phyloP scores from a whole-genome alignment of 2,329 filamentous ascomycete genomes.

The Pestalotiopsis fici region DNA sequence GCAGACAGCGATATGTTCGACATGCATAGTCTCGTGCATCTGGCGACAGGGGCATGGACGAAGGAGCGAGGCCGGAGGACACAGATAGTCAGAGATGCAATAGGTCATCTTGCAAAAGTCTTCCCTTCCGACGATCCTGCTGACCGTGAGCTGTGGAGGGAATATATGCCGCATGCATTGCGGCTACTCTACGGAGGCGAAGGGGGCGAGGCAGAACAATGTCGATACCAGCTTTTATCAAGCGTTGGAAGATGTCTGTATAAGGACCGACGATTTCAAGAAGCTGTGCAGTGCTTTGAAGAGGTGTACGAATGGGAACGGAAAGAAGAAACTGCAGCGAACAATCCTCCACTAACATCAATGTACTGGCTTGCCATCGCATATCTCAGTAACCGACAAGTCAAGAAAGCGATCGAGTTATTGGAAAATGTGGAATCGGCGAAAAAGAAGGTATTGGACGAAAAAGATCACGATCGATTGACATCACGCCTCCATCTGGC shows the following conservation, averaged over 20 bases:
- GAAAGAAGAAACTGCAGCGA: background rate
- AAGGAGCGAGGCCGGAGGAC: conserved; percentile 11
- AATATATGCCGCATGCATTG: conserved; percentile 28
- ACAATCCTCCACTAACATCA: background rate
- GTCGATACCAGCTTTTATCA: conserved; percentile 16
- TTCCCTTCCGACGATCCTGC: conserved; percentile 11
- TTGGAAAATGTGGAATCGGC: conserved; percentile 8
- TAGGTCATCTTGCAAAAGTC: background rate
- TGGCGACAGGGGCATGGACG: conserved; percentile 31
- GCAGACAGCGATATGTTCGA: conserved; percentile 27
- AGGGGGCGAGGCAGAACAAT: conserved; percentile 15
- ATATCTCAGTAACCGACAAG: background rate
- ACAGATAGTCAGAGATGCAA: conserved; percentile 5
- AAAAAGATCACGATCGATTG: conserved; percentile 1
- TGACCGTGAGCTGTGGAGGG: conserved; percentile 22
- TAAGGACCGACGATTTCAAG: conserved; percentile 18
- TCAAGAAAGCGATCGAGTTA: conserved; percentile 12
- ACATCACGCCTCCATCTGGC: background rate
- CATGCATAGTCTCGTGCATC: conserved; percentile 38
- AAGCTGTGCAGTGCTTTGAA: conserved; percentile 15
- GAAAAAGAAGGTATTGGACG: background rate
- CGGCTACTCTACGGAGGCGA: conserved; percentile 19
- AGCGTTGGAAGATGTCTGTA: conserved; percentile 21
- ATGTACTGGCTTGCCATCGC: background rate
- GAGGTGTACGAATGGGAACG: conserved; percentile 10